A percentile compares a stretch with the other conserved stretches of the same genome.
These are phyloP conservation scores for Nyssa sinensis DNA, from an alignment of 148 eudicot species.

Conservation along the genomic window DNA sequence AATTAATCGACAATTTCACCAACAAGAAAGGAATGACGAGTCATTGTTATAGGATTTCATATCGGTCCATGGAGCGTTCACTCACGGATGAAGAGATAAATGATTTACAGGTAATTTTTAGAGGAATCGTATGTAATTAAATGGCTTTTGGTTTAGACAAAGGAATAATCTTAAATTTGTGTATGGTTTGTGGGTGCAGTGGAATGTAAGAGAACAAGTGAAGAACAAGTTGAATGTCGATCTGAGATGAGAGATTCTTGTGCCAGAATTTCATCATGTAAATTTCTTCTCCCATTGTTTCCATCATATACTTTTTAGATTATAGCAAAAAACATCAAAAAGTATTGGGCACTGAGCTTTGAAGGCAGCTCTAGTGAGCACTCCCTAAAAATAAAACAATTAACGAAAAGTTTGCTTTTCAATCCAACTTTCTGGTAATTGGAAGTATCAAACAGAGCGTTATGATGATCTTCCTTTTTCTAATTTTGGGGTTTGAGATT, in stretches of 20 bases:
- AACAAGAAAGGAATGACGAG: conserved; percentile 97
- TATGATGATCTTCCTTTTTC: too few species aligned
- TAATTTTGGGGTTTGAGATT: too few species aligned
- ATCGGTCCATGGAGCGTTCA: conserved; percentile 96
- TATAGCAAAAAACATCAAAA: too few species aligned
- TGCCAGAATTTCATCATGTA: not conserved
- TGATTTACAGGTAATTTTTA: conserved; percentile 67
- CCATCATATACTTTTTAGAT: too few species aligned
- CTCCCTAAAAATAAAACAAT: too few species aligned
- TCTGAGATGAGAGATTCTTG: conserved; percentile 50
- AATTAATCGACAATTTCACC: conserved; percentile 75
- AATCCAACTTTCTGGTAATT: too few species aligned
- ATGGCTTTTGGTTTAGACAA: not conserved
- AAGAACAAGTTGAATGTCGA: conserved; percentile 75
- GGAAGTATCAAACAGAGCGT: too few species aligned
- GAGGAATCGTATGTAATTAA: not conserved
- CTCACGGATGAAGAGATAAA: conserved; percentile 92
- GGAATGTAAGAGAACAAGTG: conserved; percentile 78
- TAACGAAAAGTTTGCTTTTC: too few species aligned
- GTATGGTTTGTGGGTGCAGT: conserved; percentile 47
- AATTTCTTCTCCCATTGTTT: conserved; percentile 6
- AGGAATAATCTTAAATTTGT: not conserved
- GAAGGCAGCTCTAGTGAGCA: not conserved
- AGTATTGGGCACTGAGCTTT: too few species aligned
- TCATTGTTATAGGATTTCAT: conserved; percentile 88